A percentile compares a stretch with the other conserved stretches of the same genome.
phyloP scores from a whole-genome alignment of 371 early-diverging fungal genomes.

The Choanephora cucurbitarum region DNA sequence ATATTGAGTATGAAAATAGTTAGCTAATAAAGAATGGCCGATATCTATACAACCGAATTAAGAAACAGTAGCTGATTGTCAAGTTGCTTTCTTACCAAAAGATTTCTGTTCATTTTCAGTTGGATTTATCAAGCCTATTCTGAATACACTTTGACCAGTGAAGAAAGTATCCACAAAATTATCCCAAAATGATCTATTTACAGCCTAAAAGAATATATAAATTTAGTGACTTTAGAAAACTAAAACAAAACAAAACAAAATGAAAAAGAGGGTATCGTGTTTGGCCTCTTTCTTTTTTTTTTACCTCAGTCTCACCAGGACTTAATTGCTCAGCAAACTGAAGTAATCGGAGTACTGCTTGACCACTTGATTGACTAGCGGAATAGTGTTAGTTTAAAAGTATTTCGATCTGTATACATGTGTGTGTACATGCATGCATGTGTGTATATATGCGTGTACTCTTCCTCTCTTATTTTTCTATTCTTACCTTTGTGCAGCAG shows the following conservation, averaged over 20 bases:
- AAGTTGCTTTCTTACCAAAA: constrained; percentile 40
- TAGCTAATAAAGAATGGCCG: constrained; percentile 27
- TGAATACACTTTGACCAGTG: constrained; percentile 26
- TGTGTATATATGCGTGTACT: neutral
- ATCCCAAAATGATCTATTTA: constrained; percentile 37
- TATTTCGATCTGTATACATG: neutral
- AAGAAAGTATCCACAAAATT: constrained; percentile 42
- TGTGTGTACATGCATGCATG: no score
- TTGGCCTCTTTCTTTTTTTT: neutral
- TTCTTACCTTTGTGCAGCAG: constrained; percentile 15
- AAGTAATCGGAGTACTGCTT: constrained; percentile 44
- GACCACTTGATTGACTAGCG: constrained; percentile 26
- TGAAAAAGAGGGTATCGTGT: no score
- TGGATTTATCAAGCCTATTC: constrained; percentile 32
- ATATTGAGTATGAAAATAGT: constrained; percentile 47
- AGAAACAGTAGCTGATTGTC: no score
- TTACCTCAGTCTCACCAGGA: constrained; percentile 36
- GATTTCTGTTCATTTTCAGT: constrained; percentile 21
- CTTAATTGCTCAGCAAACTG: constrained; percentile 47
- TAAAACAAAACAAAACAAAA: neutral
- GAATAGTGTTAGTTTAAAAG: neutral
- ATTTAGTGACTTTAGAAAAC: constrained; percentile 1
- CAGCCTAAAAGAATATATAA: constrained; percentile 18
- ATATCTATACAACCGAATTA: constrained; percentile 23
- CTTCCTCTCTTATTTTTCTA: neutral